Evolutionary conservation across 768 basidiomycete genomes (phyloP), one percentile per base, ranked within the genome.

Genomic region (Rhodotorula diobovata): DNA sequence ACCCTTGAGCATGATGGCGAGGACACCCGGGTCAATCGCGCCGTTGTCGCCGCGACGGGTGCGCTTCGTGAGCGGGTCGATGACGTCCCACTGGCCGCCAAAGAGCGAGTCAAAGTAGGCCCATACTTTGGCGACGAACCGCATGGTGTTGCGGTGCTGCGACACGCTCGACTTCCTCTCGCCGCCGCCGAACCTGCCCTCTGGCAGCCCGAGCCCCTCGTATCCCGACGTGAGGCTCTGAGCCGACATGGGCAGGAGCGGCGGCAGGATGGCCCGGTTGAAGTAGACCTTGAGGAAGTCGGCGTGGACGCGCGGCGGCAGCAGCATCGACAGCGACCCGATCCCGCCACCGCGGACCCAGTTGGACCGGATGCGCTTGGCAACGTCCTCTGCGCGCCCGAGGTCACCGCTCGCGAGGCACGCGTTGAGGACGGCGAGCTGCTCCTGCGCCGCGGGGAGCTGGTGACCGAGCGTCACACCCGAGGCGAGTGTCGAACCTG

Each of bases 351-450:
- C 50, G 39, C 62, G 61, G 12, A 43, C 35, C 73, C 69, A 73
- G n/a, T 57, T 46, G 3, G 37, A 14, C n/a, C 88, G 85, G 48
- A 93, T 80, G 16, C 84, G 83, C 58, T 86, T 85, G 72, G 93
- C 92, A 34, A 94, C 85, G 48, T 83, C 81, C 72, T 86, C 86
- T 14, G 92, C 92, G 11, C 93, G 88, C 0, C 85, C 83, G 0
- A 93, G 86, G 78, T 93, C 90, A 79, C 88, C 87, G 5, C 89
- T 86, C 79, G 88, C 85, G 21, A 94, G 81, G 78, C 93, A 94
- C 9, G 91, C 90, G 75, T 90, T 87, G 81, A 94, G 89, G 72
- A 94, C 85, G 0, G 89, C 87, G 20, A 90, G 79, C 65, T 85
- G 83, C 79, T 92, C 90, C 56, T 87, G 85, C 0, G 88, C 86